Evolutionary conservation across 108 stramenopile species (phyloP).

Genomic region (Fragilaria radians): DNA sequence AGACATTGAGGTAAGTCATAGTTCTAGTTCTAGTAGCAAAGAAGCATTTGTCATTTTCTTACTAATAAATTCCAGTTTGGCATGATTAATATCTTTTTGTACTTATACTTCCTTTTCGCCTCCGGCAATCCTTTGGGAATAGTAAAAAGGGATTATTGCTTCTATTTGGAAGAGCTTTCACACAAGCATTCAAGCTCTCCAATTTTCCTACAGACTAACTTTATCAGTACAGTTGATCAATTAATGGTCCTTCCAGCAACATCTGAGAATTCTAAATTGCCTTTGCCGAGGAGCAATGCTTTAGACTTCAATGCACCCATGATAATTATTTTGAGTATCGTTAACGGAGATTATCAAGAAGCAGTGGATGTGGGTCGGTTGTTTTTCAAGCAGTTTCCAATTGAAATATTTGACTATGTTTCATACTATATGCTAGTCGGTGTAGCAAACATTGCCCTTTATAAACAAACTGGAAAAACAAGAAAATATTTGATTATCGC

Average conservation of each 20-base stretch:
- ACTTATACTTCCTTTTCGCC: conserved; percentile 16
- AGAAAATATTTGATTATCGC: background rate
- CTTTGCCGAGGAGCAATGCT: conserved; percentile 13
- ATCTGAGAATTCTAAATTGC: conserved; percentile 10
- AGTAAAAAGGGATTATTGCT: conserved; percentile 11
- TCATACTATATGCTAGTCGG: background rate
- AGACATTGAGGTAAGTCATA: conserved; percentile 19
- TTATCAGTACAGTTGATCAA: background rate
- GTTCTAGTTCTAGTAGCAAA: background rate
- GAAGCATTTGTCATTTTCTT: background rate
- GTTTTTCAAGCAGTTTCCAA: background rate
- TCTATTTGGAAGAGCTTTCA: background rate
- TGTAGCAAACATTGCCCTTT: background rate
- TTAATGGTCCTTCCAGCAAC: conserved; percentile 3
- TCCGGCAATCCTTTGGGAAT: conserved; percentile 2
- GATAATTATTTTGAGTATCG: background rate
- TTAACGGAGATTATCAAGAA: background rate
- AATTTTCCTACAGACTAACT: background rate
- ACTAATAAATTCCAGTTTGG: conserved; percentile 1
- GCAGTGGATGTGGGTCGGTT: background rate
- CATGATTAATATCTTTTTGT: conserved; percentile 14
- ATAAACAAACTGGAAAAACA: background rate
- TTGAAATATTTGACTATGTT: background rate
- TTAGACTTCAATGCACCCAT: background rate
- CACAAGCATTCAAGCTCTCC: background rate